These are phyloP conservation scores for Mesotaenium endlicherianum DNA, from an alignment of 139 green algal species.

Conservation along the genomic window DNA sequence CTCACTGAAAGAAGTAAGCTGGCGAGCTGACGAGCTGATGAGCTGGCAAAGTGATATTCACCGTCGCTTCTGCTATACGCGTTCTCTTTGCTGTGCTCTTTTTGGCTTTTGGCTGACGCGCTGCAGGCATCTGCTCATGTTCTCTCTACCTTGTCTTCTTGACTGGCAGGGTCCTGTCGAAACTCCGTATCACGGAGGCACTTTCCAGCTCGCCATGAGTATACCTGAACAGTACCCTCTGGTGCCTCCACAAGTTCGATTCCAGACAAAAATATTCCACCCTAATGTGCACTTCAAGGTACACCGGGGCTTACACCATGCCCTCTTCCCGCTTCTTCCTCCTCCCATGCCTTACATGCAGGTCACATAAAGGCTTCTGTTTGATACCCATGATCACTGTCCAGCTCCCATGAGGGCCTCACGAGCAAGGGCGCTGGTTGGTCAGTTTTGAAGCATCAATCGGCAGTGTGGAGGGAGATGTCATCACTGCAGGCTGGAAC, in stretches of 20 bases:
- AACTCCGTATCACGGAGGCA: slow-evolving; percentile 82
- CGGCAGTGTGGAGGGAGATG: background rate
- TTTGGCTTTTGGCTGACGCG: background rate
- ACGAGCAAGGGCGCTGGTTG: background rate
- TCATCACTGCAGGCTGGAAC: no score
- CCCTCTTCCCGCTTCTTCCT: no score
- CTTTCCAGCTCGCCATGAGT: slow-evolving; percentile 76
- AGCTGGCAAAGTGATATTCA: background rate
- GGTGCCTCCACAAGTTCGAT: slow-evolving; percentile 71
- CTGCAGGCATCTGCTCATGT: background rate
- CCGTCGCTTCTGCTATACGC: background rate
- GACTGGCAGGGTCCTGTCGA: slow-evolving; percentile 66
- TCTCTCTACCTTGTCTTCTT: background rate
- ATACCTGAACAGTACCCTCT: slow-evolving; percentile 91
- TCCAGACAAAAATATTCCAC: slow-evolving; percentile 90
- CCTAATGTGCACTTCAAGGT: slow-evolving; percentile 74
- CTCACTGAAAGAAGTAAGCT: background rate
- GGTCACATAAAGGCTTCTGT: background rate
- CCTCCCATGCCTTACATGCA: background rate
- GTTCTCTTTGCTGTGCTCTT: background rate
- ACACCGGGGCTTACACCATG: no score
- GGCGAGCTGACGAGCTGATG: background rate
- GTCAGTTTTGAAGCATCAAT: background rate
- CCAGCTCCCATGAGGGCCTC: background rate
- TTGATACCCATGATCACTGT: background rate